Percentiles rank a stretch among this genome's conserved stretches.
Conservation (phyloP, 1,139 yeast species). For the Pichia norvegensis region DNA sequence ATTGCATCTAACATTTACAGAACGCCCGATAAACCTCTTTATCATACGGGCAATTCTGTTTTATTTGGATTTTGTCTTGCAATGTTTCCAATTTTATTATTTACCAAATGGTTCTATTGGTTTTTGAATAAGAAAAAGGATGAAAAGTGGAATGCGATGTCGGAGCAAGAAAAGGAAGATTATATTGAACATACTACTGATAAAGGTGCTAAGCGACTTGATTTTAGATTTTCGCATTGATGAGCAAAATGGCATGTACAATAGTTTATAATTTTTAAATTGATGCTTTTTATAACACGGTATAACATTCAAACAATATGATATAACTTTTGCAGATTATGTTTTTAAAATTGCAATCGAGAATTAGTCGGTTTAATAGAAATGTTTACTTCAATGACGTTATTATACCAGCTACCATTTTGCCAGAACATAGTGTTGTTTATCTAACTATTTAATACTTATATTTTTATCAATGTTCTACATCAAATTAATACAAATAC, state of each 20-base stretch:
- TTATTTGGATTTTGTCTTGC: constrained; percentile 34
- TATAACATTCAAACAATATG: too few species aligned
- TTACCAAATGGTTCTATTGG: constrained; percentile 36
- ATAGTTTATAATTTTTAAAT: too few species aligned
- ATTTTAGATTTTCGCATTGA: constrained; percentile 34
- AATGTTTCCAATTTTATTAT: constrained; percentile 23
- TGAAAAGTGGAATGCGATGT: constrained; percentile 40
- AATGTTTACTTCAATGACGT: too few species aligned
- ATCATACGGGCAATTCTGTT: constrained; percentile 46
- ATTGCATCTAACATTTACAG: constrained; percentile 50
- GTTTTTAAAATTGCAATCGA: too few species aligned
- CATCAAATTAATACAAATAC: too few species aligned
- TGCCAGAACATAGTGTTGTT: too few species aligned
- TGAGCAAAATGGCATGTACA: neutral
- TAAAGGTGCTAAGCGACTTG: constrained; percentile 48
- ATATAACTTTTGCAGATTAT: too few species aligned
- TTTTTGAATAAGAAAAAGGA: constrained; percentile 41
- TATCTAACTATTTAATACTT: too few species aligned
- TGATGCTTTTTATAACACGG: too few species aligned
- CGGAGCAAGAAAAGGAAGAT: constrained; percentile 38
- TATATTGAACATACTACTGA: constrained; percentile 40
- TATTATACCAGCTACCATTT: too few species aligned
- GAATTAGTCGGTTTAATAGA: too few species aligned
- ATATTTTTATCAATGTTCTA: too few species aligned
- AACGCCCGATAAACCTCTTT: constrained; percentile 48